phyloP scores from a whole-genome alignment of 495 filamentous ascomycete species.

The Choiromyces venosus region DNA sequence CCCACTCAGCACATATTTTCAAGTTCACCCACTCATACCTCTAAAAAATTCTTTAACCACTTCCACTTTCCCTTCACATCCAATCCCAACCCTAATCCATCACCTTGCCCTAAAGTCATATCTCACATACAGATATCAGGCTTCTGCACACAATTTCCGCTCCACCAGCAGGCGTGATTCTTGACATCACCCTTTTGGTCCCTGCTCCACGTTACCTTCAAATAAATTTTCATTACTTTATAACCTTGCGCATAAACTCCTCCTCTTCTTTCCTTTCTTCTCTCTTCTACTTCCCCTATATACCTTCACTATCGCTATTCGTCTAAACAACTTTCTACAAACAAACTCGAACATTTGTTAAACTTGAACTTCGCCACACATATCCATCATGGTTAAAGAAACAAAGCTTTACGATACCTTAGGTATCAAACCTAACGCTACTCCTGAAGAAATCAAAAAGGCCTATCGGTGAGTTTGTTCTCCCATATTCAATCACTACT shows the following conservation, averaged over 20 bases:
- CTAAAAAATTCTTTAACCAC: neutral
- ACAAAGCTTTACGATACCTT: constrained; percentile 78
- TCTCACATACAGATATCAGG: constrained; percentile 21
- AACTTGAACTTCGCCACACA: neutral
- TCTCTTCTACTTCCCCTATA: neutral
- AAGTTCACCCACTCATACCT: neutral
- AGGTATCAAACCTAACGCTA: constrained; percentile 67
- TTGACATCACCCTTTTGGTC: constrained; percentile 38
- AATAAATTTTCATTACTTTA: constrained; percentile 21
- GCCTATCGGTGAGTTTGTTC: constrained; percentile 67
- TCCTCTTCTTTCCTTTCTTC: constrained; percentile 11
- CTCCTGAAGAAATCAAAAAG: constrained; percentile 94
- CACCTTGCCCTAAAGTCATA: constrained; percentile 9
- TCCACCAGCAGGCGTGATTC: constrained; percentile 29
- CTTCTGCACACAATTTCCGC: constrained; percentile 11
- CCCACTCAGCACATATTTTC: neutral
- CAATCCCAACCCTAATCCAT: neutral
- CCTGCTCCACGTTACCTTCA: constrained; percentile 20
- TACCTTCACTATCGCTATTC: neutral
- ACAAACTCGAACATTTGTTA: constrained; percentile 6
- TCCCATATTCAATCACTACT: constrained; percentile 4
- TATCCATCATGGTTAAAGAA: constrained; percentile 71
- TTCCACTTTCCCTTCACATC: neutral
- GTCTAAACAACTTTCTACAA: constrained; percentile 11
- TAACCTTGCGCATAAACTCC: constrained; percentile 35